phyloP scores from a whole-genome alignment of 768 basidiomycete genomes.

The Chalciporus piperatus region DNA sequence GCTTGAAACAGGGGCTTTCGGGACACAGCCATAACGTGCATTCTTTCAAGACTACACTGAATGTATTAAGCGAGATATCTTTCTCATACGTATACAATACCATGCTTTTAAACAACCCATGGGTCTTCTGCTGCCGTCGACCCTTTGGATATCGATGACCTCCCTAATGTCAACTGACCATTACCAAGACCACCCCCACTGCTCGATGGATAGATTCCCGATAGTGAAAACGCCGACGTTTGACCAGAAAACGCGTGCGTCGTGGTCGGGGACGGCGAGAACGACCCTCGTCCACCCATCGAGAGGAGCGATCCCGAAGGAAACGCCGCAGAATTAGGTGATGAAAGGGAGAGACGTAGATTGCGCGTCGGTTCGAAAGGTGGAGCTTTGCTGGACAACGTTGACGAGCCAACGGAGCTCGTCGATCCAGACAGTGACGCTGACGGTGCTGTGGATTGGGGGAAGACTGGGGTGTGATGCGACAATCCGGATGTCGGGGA shows the following conservation, averaged over 20 bases:
- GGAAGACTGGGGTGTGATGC: conserved; percentile 17
- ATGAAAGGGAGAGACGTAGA: conserved; percentile 23
- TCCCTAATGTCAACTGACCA: conserved; percentile 9
- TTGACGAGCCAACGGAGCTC: conserved; percentile 34
- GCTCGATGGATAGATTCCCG: conserved; percentile 13
- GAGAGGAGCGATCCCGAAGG: conserved; percentile 11
- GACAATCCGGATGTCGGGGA: conserved; percentile 8
- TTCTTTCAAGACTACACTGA: too few relatives aligned
- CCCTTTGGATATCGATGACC: conserved; percentile 10
- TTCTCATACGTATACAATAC: not conserved
- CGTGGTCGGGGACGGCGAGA: conserved; percentile 12
- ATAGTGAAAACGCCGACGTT: conserved; percentile 8
- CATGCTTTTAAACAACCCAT: conserved; percentile 8
- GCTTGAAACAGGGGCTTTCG: too few relatives aligned
- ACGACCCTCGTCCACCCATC: conserved; percentile 16
- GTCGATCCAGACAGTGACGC: conserved; percentile 29
- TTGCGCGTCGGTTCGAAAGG: conserved; percentile 51
- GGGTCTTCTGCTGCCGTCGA: conserved; percentile 17
- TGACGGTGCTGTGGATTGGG: conserved; percentile 22
- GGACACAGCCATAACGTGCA: too few relatives aligned
- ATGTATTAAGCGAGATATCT: not conserved
- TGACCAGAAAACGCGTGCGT: conserved; percentile 10
- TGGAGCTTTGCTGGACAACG: conserved; percentile 50
- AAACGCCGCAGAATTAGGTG: conserved; percentile 15
- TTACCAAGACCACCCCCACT: conserved; percentile 8